Evolutionary conservation across 345 rosid genomes (phyloP).

Genomic region (Zanthoxylum bungeanum): DNA sequence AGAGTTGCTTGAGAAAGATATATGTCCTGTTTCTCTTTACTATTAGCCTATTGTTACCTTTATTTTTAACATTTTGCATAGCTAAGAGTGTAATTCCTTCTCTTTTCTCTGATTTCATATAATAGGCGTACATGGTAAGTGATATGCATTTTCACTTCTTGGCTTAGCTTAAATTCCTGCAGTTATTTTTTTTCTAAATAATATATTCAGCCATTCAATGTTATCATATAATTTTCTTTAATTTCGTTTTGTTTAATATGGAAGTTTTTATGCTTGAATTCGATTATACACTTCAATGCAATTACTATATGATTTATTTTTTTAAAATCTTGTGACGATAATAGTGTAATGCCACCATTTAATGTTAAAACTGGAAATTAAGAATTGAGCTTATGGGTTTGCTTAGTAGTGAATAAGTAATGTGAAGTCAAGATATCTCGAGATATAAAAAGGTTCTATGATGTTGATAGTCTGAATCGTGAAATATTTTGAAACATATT

Average conservation of each 20-base stretch:
- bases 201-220: background rate
- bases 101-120: slow-evolving; percentile 1
- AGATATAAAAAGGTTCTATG: too few relatives aligned
- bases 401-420: too few relatives aligned
- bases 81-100: too few relatives aligned
- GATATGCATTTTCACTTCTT: background rate
- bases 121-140: background rate
- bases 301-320: too few relatives aligned
- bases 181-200: background rate
- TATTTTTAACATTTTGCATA: too few relatives aligned
- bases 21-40: background rate
- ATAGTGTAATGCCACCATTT: background rate
- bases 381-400: too few relatives aligned
- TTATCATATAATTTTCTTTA: background rate
- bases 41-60: too few relatives aligned
- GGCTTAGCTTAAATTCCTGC: background rate
- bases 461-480: too few relatives aligned
- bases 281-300: too few relatives aligned
- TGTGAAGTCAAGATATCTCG: too few relatives aligned
- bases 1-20: background rate
- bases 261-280: slow-evolving; percentile 3
- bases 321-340: background rate
- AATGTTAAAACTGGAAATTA: too few relatives aligned
- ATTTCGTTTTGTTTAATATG: background rate
- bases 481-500: too few relatives aligned